Evolutionary conservation across 192 early-diverging fungal species (phyloP).

Genomic region (Obelidium mucronatum): DNA sequence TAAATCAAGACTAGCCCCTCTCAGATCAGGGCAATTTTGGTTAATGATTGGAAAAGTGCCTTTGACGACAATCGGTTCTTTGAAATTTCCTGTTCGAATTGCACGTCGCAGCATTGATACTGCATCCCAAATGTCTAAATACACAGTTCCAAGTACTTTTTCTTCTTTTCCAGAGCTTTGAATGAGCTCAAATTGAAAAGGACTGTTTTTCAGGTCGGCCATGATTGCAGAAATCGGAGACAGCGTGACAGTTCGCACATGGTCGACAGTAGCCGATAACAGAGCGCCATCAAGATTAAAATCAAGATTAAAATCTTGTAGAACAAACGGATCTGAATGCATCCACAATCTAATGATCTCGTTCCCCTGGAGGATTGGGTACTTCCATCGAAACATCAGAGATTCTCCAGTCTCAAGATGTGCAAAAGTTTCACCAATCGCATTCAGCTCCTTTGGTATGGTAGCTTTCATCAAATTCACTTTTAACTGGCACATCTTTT

Average conservation of each 20-base stretch:
- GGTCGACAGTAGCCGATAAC: not conserved
- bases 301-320: not conserved
- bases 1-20: conserved; percentile 1
- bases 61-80: not conserved
- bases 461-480: not conserved
- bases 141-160: conserved; percentile 26
- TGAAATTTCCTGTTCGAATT: conserved; percentile 17
- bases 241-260: not conserved
- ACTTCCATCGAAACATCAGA: conserved; percentile 10
- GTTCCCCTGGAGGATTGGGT: not conserved
- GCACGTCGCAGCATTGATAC: conserved; percentile 17
- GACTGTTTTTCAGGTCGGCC: not conserved
- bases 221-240: conserved; percentile 9
- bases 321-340: no score
- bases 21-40: conserved; percentile 29
- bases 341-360: not conserved
- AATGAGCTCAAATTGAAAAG: conserved; percentile 26
- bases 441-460: no score
- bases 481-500: conserved; percentile 3
- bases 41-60: conserved; percentile 38
- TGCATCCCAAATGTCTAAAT: conserved; percentile 37
- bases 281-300: not conserved
- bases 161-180: not conserved
- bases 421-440: not conserved
- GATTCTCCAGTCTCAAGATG: not conserved